Base-by-base conservation (phyloP, 192 early-diverging fungal genomes). In the Gamsiella multidivaricata region DNA sequence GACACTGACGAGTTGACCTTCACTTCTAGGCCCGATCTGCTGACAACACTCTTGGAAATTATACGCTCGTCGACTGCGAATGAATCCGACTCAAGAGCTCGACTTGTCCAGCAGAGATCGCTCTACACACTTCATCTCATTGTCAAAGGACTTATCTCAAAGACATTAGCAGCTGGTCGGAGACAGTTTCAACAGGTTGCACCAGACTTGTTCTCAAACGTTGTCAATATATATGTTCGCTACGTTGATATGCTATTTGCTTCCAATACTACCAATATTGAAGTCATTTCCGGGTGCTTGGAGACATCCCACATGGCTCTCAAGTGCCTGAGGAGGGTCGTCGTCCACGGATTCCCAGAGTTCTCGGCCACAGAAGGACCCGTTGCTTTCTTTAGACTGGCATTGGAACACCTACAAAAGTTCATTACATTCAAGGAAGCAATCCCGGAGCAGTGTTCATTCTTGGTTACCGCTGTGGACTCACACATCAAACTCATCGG, bases 101-200 rank as follows among this genome's bases (percentile, higher is more conserved):
- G 80, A 28, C 56, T 83, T 11, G 72, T 92, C 39, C 91, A 95
- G 70, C 86, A 92, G 59, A 88, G 94, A 22, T 80, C 85, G 28
- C 78, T 97, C 31, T 85, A 92, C 46, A 92, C 88, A 3, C 72
- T 97, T 14, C 91, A 94, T 62, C 70, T 90, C 55, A 88, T 92
- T 25, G 80, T 94, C 52, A 96, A 94, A 74, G 83, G 82, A 31
- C 81, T 94, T n/a, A 90, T 89, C 53, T 87, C 90, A 23, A 88
- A 88, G 56, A 90, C 89, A 28, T 70, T 94, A 55, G 85, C 88
- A 5, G 62, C 82, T 28, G 87, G 87, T 54, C 83, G 88, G n/a
- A 85, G 85, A 65, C 83, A 85, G 42, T 84, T 88, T 23, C 82
- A 87, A 36, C 80, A 83, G 80, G 81, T 91, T 6, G 88, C 95